These are phyloP conservation scores for Fusarium hainanense DNA, from an alignment of 2,329 filamentous ascomycete species.

Conservation along the genomic window DNA sequence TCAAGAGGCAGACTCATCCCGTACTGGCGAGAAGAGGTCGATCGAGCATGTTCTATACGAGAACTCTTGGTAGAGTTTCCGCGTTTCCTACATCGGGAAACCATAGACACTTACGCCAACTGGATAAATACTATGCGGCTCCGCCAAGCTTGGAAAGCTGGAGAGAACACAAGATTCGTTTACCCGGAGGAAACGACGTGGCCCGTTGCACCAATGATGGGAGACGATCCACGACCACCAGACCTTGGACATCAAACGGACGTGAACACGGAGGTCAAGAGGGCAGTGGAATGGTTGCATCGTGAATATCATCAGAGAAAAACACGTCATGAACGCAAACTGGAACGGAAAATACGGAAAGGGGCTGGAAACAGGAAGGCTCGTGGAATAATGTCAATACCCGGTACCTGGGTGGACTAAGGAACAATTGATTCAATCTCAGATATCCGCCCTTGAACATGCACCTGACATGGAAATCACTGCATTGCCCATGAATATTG, in stretches of 20 bases:
- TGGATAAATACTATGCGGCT: neutral
- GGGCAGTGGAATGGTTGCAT: neutral
- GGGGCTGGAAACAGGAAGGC: neutral
- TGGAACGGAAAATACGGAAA: neutral
- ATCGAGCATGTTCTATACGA: neutral
- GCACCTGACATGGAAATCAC: no score
- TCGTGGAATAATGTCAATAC: rapidly evolving
- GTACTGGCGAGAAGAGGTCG: neutral
- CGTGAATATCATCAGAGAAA: neutral
- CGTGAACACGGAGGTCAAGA: neutral
- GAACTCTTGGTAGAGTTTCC: neutral
- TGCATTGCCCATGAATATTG: no score
- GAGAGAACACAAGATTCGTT: rapidly evolving
- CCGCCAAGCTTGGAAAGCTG: neutral
- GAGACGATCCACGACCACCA: rapidly evolving
- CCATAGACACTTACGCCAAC: rapidly evolving
- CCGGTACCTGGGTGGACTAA: neutral
- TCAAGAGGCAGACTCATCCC: neutral
- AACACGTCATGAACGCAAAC: neutral
- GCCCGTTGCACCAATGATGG: neutral
- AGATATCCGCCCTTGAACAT: no score
- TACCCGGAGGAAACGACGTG: neutral
- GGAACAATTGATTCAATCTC: no score
- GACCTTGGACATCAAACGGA: neutral
- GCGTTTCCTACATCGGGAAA: rapidly evolving